Conservation (phyloP, 2,329 filamentous ascomycete species). For the Paracoccidioides brasiliensis region DNA sequence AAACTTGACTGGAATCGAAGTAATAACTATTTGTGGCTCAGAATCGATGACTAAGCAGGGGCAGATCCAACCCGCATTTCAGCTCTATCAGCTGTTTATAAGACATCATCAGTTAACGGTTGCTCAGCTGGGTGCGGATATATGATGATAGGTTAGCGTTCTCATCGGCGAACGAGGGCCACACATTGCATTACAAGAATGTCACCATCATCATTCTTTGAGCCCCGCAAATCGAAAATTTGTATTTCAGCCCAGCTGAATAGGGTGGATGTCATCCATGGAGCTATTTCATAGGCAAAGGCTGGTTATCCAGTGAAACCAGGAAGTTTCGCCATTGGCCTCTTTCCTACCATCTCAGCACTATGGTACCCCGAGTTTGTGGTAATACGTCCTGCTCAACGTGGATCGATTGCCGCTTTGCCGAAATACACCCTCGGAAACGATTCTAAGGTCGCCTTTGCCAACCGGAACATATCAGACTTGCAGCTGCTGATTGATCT, state of each 20-base stretch:
- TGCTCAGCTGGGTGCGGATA: conserved; percentile 66
- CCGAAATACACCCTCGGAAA: conserved; percentile 60
- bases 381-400: conserved; percentile 66
- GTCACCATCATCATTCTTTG: conserved; percentile 77
- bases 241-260: conserved; percentile 77
- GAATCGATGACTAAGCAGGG: too few relatives aligned
- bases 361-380: conserved; percentile 52
- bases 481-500: conserved; percentile 64
- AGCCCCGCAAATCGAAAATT: conserved; percentile 68
- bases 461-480: conserved; percentile 78
- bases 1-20: too few relatives aligned
- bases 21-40: too few relatives aligned
- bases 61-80: too few relatives aligned
- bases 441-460: conserved; percentile 72
- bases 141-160: conserved; percentile 63
- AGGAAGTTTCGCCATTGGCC: conserved; percentile 43
- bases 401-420: conserved; percentile 66
- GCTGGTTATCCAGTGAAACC: too few relatives aligned
- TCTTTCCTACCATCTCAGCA: conserved; percentile 64
- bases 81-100: too few relatives aligned
- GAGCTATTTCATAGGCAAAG: too few relatives aligned
- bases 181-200: conserved; percentile 81
- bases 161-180: conserved; percentile 72
- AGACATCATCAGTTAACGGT: conserved; percentile 25
- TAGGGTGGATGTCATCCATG: conserved; percentile 46